phyloP scores from a whole-genome alignment of 2,329 filamentous ascomycete species.

The Diaporthe longicolla region DNA sequence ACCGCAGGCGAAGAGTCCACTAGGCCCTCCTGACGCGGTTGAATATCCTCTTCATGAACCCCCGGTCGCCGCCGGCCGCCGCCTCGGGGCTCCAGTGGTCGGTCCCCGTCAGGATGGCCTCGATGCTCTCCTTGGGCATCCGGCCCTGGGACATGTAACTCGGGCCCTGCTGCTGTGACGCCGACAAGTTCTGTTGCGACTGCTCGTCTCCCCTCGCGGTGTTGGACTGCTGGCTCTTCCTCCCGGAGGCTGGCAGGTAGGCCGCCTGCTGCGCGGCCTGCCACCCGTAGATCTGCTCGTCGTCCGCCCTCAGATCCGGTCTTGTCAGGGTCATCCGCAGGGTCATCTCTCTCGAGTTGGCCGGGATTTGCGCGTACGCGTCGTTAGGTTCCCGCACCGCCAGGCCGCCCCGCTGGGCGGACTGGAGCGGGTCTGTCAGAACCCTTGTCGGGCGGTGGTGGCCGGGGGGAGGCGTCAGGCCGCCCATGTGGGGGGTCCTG shows the following conservation, averaged over 20 bases:
- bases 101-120: constrained; percentile 66
- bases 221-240: constrained; percentile 64
- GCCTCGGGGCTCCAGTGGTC: constrained; percentile 64
- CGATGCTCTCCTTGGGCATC: constrained; percentile 66
- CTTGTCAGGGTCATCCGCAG: constrained; percentile 94
- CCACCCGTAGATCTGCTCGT: constrained; percentile 81
- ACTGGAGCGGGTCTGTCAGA: constrained; percentile 47
- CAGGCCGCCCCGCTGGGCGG: neutral
- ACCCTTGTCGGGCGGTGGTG: constrained; percentile 49
- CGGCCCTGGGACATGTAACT: constrained; percentile 52
- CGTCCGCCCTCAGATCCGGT: constrained; percentile 84
- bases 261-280: constrained; percentile 57
- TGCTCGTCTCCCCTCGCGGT: constrained; percentile 27
- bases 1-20: constrained; percentile 40
- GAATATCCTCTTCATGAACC: constrained; percentile 75
- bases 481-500: constrained; percentile 66
- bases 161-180: constrained; percentile 52
- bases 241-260: constrained; percentile 54
- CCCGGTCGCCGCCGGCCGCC: constrained; percentile 59
- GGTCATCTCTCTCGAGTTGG: constrained; percentile 85
- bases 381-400: constrained; percentile 39
- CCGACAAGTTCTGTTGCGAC: neutral
- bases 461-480: constrained; percentile 45
- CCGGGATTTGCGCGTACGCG: constrained; percentile 47
- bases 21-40: constrained; percentile 68